Evolutionary conservation across 208 protist genomes (phyloP).

Genomic region (Trichomonas tenax): DNA sequence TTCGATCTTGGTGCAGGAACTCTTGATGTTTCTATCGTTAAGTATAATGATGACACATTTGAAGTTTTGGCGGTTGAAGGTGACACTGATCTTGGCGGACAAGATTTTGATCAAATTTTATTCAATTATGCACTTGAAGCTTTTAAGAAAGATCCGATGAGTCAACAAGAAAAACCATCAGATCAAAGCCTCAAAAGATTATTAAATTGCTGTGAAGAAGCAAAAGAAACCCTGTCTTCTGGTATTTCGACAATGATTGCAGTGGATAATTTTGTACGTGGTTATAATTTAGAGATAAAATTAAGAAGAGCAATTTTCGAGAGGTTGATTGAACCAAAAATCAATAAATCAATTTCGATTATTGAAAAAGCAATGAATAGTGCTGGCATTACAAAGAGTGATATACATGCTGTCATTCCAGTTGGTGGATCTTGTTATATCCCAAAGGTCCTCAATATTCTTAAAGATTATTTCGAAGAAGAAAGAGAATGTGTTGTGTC

Average conservation of each 20-base stretch:
- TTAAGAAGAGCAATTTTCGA: constrained; percentile 60
- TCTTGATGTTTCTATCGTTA: constrained; percentile 81
- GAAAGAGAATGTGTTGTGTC: neutral
- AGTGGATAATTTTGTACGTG: neutral
- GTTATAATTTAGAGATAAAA: neutral
- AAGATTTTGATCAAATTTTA: constrained; percentile 83
- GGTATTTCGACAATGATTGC: neutral
- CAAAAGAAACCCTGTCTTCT: neutral
- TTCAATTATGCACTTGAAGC: constrained; percentile 67
- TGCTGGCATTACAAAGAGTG: neutral
- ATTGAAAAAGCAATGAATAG: constrained; percentile 69
- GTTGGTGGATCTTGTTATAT: constrained; percentile 83
- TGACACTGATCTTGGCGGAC: constrained; percentile 81
- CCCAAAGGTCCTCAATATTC: constrained; percentile 35
- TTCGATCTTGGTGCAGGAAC: constrained; percentile 68
- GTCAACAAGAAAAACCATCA: constrained; percentile 67
- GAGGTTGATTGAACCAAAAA: constrained; percentile 69
- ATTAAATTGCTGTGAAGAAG: neutral
- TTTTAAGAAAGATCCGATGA: constrained; percentile 67
- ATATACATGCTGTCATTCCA: constrained; percentile 78
- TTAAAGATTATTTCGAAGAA: neutral
- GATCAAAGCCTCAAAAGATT: constrained; percentile 74
- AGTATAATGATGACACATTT: constrained; percentile 86
- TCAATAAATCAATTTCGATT: constrained; percentile 70
- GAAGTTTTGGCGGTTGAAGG: constrained; percentile 72